Conservation (phyloP, 805 yeast genomes). For the Yarrowia sp. region DNA sequence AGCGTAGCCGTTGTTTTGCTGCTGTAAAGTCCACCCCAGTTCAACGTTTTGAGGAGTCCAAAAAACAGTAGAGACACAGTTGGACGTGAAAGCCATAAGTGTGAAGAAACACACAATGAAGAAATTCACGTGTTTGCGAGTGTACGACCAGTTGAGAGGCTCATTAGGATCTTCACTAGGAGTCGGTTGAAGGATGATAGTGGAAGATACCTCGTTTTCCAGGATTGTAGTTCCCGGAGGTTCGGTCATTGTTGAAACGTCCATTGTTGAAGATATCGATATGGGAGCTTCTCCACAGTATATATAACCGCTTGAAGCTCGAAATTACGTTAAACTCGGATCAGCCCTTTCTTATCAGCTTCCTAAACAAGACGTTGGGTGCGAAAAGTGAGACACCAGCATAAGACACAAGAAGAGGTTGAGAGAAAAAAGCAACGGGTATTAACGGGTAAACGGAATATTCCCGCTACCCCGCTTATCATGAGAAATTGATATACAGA, state of each 20-base stretch:
- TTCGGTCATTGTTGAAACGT: background rate
- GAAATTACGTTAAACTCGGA: no score
- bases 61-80: slow-evolving; percentile 21
- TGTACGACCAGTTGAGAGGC: slow-evolving; percentile 27
- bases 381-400: no score
- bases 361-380: no score
- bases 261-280: no score
- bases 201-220: background rate
- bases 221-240: slow-evolving; percentile 3
- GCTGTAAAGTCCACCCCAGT: slow-evolving; percentile 25
- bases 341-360: no score
- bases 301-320: no score
- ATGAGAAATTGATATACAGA: no score
- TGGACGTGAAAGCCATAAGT: slow-evolving; percentile 22
- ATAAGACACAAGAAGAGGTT: no score
- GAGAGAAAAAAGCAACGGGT: no score
- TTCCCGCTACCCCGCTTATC: no score
- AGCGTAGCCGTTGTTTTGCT: slow-evolving; percentile 28
- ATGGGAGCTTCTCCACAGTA: no score
- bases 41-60: slow-evolving; percentile 26
- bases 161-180: slow-evolving; percentile 25
- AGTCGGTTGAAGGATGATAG: background rate
- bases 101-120: slow-evolving; percentile 26
- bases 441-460: no score
- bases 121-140: slow-evolving; percentile 20